Conservation (phyloP, 2,329 filamentous ascomycete species). For the Cryoendolithus antarcticus region DNA sequence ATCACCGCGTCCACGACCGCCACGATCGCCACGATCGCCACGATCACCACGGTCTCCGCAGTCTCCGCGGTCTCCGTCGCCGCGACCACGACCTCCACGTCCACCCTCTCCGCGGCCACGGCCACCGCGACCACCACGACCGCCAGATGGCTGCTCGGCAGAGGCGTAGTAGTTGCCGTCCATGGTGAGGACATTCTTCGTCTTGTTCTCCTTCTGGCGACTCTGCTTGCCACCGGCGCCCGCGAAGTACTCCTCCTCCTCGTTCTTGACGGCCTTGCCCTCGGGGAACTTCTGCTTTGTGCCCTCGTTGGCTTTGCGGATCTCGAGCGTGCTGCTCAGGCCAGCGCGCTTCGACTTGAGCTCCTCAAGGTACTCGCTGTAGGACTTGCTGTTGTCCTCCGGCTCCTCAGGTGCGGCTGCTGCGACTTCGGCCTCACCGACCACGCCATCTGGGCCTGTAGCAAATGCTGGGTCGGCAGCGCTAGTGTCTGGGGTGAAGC, state of each 20-base stretch:
- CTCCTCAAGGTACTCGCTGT: constrained; percentile 74
- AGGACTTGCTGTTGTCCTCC: constrained; percentile 83
- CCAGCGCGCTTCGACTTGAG: constrained; percentile 62
- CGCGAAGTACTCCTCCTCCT: constrained; percentile 61
- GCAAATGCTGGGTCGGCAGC: constrained; percentile 33
- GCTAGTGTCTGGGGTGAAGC: constrained; percentile 20
- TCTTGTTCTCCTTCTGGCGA: constrained; percentile 80
- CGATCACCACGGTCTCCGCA: no score
- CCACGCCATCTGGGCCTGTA: constrained; percentile 28
- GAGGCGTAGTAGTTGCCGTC: constrained; percentile 58
- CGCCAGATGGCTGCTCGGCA: constrained; percentile 39
- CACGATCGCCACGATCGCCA: no score
- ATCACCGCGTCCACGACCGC: no score
- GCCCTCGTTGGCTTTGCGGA: constrained; percentile 89
- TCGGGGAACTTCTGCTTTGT: constrained; percentile 88
- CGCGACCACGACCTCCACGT: constrained; percentile 15
- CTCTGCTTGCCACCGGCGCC: constrained; percentile 60
- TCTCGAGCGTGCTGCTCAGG: constrained; percentile 44
- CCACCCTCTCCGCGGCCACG: constrained; percentile 11
- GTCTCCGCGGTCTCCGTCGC: constrained; percentile 7
- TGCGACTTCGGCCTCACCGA: no score
- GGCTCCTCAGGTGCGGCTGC: constrained; percentile 23
- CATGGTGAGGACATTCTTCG: constrained; percentile 80
- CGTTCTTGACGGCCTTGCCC: constrained; percentile 54
- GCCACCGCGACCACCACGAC: constrained; percentile 30